phyloP scores from a whole-genome alignment of 441 rosid species.

The Euphorbia celastroides region DNA sequence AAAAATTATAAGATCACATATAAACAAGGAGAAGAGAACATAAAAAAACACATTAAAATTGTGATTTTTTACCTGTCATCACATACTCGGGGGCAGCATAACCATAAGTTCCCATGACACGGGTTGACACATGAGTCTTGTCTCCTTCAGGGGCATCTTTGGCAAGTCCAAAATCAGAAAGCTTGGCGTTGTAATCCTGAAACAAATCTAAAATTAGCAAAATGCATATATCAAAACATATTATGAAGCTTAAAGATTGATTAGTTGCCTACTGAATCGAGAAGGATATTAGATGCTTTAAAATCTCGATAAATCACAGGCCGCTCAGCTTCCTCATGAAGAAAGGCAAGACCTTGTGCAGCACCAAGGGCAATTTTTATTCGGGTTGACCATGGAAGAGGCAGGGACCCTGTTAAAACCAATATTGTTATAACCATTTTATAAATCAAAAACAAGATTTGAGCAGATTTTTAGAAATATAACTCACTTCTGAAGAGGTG shows the following conservation, averaged over 20 bases:
- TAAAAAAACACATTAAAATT: too few relatives aligned
- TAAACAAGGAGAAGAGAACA: too few relatives aligned
- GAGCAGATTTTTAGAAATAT: constrained; percentile 1
- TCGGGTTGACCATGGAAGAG: constrained; percentile 43
- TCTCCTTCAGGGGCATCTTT: constrained; percentile 47
- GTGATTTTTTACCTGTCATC: too few relatives aligned
- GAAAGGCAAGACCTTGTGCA: constrained; percentile 49
- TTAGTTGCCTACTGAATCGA: constrained; percentile 30
- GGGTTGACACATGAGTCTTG: constrained; percentile 37
- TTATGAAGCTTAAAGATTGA: not conserved
- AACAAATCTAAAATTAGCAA: constrained; percentile 13
- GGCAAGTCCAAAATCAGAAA: constrained; percentile 43
- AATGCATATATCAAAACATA: not conserved
- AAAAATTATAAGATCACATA: too few relatives aligned
- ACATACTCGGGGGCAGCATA: constrained; percentile 48
- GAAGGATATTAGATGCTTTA: constrained; percentile 41
- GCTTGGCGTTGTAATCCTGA: constrained; percentile 47
- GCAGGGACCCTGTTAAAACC: constrained; percentile 33
- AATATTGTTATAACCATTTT: not conserved
- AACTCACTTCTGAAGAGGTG: constrained; percentile 80
- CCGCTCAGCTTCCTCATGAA: constrained; percentile 41
- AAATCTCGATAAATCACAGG: constrained; percentile 50
- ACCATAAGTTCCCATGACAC: constrained; percentile 44
- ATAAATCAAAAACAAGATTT: not conserved
- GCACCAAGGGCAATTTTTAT: constrained; percentile 42